Evolutionary conservation across 2,329 filamentous ascomycete genomes (phyloP).

Genomic region (Corynespora cassiicola): DNA sequence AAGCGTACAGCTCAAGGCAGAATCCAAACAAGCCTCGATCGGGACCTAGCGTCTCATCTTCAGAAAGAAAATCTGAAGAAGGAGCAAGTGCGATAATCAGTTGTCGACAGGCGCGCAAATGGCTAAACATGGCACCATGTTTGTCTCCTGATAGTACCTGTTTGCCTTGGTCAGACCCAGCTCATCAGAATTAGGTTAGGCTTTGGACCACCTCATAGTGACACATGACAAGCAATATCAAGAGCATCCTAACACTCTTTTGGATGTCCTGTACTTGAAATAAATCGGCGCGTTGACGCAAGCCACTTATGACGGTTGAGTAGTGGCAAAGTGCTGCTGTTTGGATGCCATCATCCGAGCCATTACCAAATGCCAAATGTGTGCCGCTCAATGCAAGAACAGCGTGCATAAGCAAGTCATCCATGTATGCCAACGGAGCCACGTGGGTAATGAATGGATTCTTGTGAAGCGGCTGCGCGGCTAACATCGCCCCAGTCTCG

Average conservation of each 20-base stretch:
- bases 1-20: slow-evolving; percentile 1
- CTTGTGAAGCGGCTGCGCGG: background rate
- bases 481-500: background rate
- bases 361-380: background rate
- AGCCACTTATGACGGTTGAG: background rate
- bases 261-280: background rate
- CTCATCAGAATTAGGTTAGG: background rate
- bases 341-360: background rate
- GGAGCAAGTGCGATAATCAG: background rate
- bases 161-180: background rate
- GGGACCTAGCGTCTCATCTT: background rate
- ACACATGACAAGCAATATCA: slow-evolving; percentile 1
- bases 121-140: slow-evolving; percentile 1
- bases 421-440: background rate
- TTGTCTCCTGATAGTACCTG: slow-evolving; percentile 1
- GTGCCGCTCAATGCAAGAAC: slow-evolving; percentile 1
- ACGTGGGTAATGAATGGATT: slow-evolving; percentile 1
- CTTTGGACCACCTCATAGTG: background rate
- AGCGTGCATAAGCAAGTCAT: slow-evolving; percentile 3
- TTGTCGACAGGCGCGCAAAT: background rate
- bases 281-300: background rate
- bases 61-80: too few species aligned
- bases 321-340: background rate
- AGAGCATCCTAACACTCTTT: background rate
- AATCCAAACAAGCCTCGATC: background rate